These are phyloP conservation scores for Trypanosoma conorhini DNA, from an alignment of 208 protist species.

Conservation along the genomic window DNA sequence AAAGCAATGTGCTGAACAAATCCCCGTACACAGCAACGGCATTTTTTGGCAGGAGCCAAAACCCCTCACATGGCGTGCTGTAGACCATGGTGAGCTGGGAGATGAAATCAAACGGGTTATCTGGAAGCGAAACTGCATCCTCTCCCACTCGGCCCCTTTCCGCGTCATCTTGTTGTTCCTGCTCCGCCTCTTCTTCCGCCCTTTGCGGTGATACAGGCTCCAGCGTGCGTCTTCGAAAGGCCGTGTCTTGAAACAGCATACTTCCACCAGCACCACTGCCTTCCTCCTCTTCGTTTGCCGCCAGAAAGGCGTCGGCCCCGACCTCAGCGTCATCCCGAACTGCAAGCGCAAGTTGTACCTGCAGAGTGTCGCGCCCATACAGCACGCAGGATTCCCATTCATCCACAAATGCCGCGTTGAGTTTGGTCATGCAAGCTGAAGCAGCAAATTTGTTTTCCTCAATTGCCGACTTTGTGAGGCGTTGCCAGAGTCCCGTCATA, in stretches of 20 bases:
- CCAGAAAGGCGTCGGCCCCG: neutral
- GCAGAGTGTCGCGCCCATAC: constrained; percentile 35
- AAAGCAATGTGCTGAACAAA: constrained; percentile 63
- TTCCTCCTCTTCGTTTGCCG: constrained; percentile 3
- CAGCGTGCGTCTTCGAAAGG: constrained; percentile 13
- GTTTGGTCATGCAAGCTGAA: constrained; percentile 20
- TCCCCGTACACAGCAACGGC: constrained; percentile 31
- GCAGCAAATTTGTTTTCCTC: constrained; percentile 29
- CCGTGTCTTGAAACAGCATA: constrained; percentile 8
- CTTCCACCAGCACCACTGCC: neutral
- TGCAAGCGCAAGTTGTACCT: constrained; percentile 19
- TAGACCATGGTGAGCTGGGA: constrained; percentile 25
- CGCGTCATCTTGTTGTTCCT: constrained; percentile 1
- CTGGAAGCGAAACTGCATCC: constrained; percentile 8
- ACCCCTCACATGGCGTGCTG: constrained; percentile 2
- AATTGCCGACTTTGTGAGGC: constrained; percentile 21
- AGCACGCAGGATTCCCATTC: constrained; percentile 54
- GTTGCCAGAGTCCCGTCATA: constrained; percentile 54
- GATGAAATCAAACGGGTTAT: constrained; percentile 42
- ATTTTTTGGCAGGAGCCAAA: constrained; percentile 34
- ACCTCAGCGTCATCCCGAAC: constrained; percentile 1
- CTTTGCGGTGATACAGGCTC: neutral
- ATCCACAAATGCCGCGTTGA: constrained; percentile 54
- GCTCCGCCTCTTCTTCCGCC: neutral
- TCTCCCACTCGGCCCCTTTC: neutral